A percentile compares a stretch with the other conserved stretches of the same genome.
Conservation (phyloP, 495 filamentous ascomycete species). For the Hypoxylon subgilvum region DNA sequence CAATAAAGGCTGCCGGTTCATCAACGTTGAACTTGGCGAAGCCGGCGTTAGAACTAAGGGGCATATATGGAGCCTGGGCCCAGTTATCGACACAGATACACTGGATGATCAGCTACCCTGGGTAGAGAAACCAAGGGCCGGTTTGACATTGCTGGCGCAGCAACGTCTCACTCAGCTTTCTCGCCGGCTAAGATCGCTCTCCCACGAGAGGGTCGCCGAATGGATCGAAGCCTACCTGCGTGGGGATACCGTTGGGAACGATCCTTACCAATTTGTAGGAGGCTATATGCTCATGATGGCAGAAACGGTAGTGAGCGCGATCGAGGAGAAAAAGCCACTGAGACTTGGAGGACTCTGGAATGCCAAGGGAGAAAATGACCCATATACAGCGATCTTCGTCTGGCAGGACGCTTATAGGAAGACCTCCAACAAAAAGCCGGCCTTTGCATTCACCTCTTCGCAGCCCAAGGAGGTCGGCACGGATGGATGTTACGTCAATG, state of each 20-base stretch:
- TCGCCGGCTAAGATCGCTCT: no score
- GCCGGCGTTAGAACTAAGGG: not conserved
- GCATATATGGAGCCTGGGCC: not conserved
- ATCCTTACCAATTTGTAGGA: not conserved
- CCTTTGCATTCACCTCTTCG: not conserved
- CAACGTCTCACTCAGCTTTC: not conserved
- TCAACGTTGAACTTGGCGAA: not conserved
- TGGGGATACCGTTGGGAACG: not conserved
- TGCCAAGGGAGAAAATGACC: not conserved
- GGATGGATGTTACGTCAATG: not conserved
- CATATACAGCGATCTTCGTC: not conserved
- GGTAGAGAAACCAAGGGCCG: not conserved
- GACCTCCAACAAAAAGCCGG: not conserved
- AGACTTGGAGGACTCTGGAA: not conserved
- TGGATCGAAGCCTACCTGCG: not conserved
- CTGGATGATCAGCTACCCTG: not conserved
- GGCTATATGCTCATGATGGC: not conserved
- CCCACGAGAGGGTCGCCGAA: not conserved
- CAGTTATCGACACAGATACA: not conserved
- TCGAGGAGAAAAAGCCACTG: not conserved
- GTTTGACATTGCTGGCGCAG: not conserved
- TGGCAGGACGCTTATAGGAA: not conserved
- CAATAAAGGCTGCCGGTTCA: not conserved
- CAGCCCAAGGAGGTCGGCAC: not conserved
- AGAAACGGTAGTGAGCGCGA: not conserved